Percentiles rank a stretch among this genome's conserved stretches.
These are phyloP conservation scores for Chaetoscypha palmicola DNA, from an alignment of 2,329 filamentous ascomycete genomes.

Conservation along the genomic window DNA sequence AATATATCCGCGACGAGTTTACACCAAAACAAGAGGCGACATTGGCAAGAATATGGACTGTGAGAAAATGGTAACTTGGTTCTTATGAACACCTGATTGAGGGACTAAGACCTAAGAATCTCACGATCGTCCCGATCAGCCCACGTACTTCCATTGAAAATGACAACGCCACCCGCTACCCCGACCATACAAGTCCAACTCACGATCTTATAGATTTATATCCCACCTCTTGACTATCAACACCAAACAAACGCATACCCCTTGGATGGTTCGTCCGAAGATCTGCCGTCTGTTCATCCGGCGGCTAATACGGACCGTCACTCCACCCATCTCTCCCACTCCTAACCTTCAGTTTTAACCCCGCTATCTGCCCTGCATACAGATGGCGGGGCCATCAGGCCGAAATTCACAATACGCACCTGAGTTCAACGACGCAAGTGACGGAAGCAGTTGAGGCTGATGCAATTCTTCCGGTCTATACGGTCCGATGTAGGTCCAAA, in stretches of 20 bases:
- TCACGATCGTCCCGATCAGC: too few relatives aligned
- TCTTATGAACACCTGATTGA: too few relatives aligned
- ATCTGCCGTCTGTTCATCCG: slow-evolving; percentile 10
- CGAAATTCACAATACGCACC: too few relatives aligned
- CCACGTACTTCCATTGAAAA: too few relatives aligned
- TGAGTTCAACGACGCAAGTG: too few relatives aligned
- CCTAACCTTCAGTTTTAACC: too few relatives aligned
- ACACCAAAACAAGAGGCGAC: too few relatives aligned
- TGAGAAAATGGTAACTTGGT: too few relatives aligned
- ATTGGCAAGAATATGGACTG: too few relatives aligned
- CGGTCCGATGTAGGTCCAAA: slow-evolving; percentile 27
- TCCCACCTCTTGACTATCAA: neutral
- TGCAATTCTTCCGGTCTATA: slow-evolving; percentile 19
- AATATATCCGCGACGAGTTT: too few relatives aligned
- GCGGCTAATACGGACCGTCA: slow-evolving; percentile 14
- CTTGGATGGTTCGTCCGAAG: slow-evolving; percentile 1
- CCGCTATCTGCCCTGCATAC: slow-evolving; percentile 20
- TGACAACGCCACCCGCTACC: neutral
- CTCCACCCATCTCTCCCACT: slow-evolving; percentile 15
- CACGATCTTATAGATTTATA: neutral
- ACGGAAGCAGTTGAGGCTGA: slow-evolving; percentile 14
- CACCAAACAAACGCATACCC: too few relatives aligned
- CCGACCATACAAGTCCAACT: neutral
- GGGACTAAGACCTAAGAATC: too few relatives aligned
- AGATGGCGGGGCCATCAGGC: slow-evolving; percentile 13